Base-by-base conservation (phyloP, 208 protist species). In the Crithidia bombi region DNA sequence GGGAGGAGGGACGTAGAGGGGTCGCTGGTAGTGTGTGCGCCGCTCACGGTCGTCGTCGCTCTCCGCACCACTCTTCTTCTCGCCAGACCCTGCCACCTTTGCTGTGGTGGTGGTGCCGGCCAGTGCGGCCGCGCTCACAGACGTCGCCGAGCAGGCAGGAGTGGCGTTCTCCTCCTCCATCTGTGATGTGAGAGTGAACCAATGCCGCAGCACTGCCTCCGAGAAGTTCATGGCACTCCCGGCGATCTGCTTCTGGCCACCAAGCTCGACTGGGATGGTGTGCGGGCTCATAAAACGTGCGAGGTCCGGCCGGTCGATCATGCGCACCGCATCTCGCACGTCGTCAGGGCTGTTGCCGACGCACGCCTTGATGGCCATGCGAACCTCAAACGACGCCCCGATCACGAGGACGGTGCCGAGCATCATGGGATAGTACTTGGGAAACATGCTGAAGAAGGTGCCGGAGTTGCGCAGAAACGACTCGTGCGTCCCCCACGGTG, bases 351-450 rank as follows among this genome's bases (percentile, higher is more conserved):
- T 78, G 32, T 50, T 65, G 17, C 69, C 54, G 32, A 95, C 43
- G n/a, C 75, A 70, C 3, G 65, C 57, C 33, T 88, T 81, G 39
- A 95, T 81, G 12, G 74, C 78, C 25, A 81, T 74, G 33, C 83
- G 81, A 38, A 83, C 71, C 17, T 81, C 83, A 28, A 71, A 83
- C 33, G 79, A 72, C 9, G 87, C 72, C 9, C 81, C 81, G 36
- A 83, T 81, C 21, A 95, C 56, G 10, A 95, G 73, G 3, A 88
- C 65, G 32, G 81, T 39, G 25, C 78, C 83, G 23, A 95, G 56
- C 54, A 95, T 66, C 25, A 70, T 30, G 11, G 90, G 90, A 64
- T 91, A 95, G 68, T 95, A 95, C 69, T 92, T 95, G 35, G 66
- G 65, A 32, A 90, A 52, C 15, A 92, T 58, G 15, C 75, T 83